Evolutionary conservation across 352 stramenopile species (phyloP).

Genomic region (Ophiocytium majus): DNA sequence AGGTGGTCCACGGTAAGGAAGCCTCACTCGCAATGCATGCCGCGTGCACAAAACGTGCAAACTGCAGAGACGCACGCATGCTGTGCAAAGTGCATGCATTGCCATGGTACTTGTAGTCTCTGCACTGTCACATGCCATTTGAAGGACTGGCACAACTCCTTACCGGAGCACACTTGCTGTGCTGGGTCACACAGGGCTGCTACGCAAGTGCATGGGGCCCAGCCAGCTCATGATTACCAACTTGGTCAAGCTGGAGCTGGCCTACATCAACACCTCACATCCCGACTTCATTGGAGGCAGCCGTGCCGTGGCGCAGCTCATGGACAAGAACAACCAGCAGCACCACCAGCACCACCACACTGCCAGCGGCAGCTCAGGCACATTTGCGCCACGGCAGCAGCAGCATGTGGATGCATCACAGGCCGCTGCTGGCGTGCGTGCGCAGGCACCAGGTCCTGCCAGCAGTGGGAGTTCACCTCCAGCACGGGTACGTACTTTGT

Average conservation of each 20-base stretch:
- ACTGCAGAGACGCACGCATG: no score
- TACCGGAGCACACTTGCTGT: no score
- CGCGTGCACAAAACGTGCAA: no score
- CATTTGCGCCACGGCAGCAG: constrained; percentile 22
- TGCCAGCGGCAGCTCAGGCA: neutral
- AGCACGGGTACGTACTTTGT: neutral
- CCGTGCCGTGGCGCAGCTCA: constrained; percentile 85
- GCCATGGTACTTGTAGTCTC: no score
- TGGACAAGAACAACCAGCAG: constrained; percentile 71
- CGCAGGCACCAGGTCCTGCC: neutral
- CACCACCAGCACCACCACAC: constrained; percentile 4
- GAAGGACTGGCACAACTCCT: no score
- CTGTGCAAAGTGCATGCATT: no score
- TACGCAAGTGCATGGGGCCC: constrained; percentile 70
- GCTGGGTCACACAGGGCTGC: constrained; percentile 60
- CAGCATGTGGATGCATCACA: constrained; percentile 24
- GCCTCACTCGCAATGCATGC: no score
- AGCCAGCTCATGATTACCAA: constrained; percentile 95
- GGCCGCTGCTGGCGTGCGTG: neutral
- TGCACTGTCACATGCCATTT: no score
- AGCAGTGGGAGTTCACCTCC: neutral
- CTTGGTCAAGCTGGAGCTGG: constrained; percentile 92
- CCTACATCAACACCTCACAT: constrained; percentile 99
- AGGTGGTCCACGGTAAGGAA: constrained; percentile 72
- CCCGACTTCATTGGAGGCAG: constrained; percentile 97